Conservation (phyloP, 805 yeast species). For the Ogataea pilisensis region DNA sequence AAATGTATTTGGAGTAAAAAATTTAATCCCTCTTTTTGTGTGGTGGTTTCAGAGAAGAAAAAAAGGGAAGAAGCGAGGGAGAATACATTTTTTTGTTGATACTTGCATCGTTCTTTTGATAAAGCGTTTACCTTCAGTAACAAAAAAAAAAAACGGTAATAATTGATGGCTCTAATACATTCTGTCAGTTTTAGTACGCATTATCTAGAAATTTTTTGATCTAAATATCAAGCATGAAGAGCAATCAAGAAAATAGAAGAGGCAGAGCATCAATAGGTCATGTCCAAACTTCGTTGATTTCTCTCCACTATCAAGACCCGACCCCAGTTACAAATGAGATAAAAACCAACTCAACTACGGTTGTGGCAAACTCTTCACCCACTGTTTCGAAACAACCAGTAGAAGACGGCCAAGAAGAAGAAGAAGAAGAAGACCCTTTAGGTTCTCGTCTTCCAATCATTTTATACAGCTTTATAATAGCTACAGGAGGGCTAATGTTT, state of each 20-base stretch:
- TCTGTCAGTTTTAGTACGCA: too few species aligned
- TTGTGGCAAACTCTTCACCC: too few species aligned
- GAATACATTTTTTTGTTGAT: background rate
- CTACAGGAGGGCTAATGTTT: constrained; percentile 31
- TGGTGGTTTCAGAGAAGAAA: too few species aligned
- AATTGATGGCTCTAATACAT: too few species aligned
- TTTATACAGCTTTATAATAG: constrained; percentile 22
- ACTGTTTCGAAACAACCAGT: too few species aligned
- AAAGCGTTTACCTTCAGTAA: background rate
- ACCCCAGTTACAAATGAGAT: too few species aligned
- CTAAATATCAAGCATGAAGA: background rate
- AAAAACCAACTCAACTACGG: too few species aligned
- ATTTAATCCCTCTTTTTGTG: too few species aligned
- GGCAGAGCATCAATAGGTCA: background rate
- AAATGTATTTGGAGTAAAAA: too few species aligned
- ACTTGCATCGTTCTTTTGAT: background rate
- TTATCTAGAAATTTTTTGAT: background rate
- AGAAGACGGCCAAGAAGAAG: background rate
- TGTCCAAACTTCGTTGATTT: background rate
- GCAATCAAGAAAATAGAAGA: background rate
- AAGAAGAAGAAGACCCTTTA: constrained; percentile 6
- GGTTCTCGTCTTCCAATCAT: constrained; percentile 22
- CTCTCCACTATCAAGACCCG: background rate
- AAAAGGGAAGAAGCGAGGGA: too few species aligned
- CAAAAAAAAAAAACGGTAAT: too few species aligned